These are phyloP conservation scores for Ailanthus altissimus DNA, from an alignment of 345 rosid genomes.

Conservation along the genomic window DNA sequence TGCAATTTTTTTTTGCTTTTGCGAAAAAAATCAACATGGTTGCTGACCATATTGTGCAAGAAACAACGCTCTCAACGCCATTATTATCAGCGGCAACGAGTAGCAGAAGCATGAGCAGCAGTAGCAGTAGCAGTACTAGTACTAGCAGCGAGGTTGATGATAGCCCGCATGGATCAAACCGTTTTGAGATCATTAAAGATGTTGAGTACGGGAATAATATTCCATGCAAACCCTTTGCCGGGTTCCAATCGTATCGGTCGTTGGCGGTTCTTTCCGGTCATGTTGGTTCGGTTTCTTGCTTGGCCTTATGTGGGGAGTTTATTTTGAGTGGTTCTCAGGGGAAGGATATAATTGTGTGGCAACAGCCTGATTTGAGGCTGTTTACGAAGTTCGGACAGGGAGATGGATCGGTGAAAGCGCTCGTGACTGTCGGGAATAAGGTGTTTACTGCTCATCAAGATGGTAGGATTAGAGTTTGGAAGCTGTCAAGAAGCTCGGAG, in stretches of 20 bases:
- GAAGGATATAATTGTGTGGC: conserved; percentile 96
- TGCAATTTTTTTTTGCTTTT: not conserved
- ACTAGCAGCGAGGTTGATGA: conserved; percentile 54
- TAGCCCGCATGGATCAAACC: conserved; percentile 41
- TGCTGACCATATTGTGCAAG: conserved; percentile 17
- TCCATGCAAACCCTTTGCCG: conserved; percentile 38
- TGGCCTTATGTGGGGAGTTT: conserved; percentile 88
- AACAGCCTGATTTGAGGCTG: conserved; percentile 85
- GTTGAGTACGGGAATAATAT: not conserved
- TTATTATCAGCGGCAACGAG: conserved; percentile 45
- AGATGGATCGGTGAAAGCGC: conserved; percentile 84
- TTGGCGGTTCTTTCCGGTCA: conserved; percentile 81
- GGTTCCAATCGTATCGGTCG: conserved; percentile 44
- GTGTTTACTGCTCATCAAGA: conserved; percentile 97
- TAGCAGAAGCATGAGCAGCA: conserved; percentile 35
- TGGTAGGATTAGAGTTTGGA: conserved; percentile 88
- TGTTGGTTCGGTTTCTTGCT: conserved; percentile 79
- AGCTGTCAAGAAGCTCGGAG: conserved; percentile 66
- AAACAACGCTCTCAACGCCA: conserved; percentile 50
- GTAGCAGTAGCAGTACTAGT: conserved; percentile 28
- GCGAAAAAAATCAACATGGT: not conserved
- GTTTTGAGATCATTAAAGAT: conserved; percentile 43
- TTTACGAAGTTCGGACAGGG: conserved; percentile 95
- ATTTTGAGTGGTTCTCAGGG: conserved; percentile 91
- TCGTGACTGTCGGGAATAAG: conserved; percentile 59